Evolutionary conservation across 352 stramenopile genomes (phyloP).

Genomic region (Pythium rishiriense): DNA sequence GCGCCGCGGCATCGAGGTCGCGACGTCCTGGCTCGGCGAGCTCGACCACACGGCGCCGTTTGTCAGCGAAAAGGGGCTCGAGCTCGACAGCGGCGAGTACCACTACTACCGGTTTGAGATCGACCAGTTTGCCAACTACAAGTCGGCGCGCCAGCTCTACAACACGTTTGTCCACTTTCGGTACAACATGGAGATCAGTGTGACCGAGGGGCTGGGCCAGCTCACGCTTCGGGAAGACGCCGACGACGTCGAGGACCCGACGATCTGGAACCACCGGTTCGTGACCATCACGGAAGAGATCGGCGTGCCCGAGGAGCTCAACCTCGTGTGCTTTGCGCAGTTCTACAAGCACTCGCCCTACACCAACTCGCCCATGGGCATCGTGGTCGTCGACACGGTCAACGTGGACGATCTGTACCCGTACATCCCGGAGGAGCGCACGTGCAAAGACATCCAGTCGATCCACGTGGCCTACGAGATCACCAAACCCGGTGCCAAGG

Average conservation of each 20-base stretch:
- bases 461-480: background rate
- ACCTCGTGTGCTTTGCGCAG: constrained; percentile 27
- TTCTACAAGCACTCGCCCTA: constrained; percentile 29
- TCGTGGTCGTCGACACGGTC: constrained; percentile 37
- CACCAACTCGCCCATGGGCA: constrained; percentile 20
- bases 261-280: constrained; percentile 42
- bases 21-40: background rate
- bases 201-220: constrained; percentile 48
- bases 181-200: constrained; percentile 52
- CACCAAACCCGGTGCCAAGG: background rate
- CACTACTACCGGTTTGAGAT: constrained; percentile 31
- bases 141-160: constrained; percentile 33
- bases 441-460: constrained; percentile 8
- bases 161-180: constrained; percentile 42
- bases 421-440: constrained; percentile 30
- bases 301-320: constrained; percentile 22
- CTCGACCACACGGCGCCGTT: constrained; percentile 12
- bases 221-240: constrained; percentile 35
- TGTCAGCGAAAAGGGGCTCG: constrained; percentile 6
- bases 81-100: background rate
- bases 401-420: constrained; percentile 49
- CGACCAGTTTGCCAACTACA: constrained; percentile 43
- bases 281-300: constrained; percentile 26
- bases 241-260: too few relatives aligned
- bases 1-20: background rate